Conservation (phyloP, 2,329 filamentous ascomycete genomes). For the Talaromyces sp. region DNA sequence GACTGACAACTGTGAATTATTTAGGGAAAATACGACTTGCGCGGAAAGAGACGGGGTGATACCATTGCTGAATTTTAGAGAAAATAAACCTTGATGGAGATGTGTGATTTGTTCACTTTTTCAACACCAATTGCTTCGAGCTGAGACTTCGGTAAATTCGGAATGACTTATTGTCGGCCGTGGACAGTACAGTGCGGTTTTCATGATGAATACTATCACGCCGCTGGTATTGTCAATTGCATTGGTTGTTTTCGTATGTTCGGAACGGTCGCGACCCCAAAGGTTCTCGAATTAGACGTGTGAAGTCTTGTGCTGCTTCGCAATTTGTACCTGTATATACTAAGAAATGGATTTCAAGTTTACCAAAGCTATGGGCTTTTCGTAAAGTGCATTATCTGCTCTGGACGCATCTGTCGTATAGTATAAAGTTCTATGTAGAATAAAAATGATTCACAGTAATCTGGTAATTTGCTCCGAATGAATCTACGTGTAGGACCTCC, state of each 20-base stretch:
- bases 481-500: no score
- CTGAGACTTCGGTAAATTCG: neutral
- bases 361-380: neutral
- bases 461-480: neutral
- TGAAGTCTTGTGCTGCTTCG: neutral
- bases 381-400: neutral
- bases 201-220: neutral
- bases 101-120: neutral
- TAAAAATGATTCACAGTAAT: no score
- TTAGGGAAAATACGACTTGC: constrained; percentile 80
- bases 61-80: constrained; percentile 71
- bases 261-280: neutral
- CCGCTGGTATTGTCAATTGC: neutral
- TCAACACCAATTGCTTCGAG: neutral
- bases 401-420: neutral
- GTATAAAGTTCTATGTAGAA: no score
- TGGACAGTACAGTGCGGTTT: neutral
- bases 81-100: neutral
- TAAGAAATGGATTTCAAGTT: neutral
- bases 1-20: constrained; percentile 18
- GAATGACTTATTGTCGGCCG: neutral
- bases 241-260: constrained; percentile 11
- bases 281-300: neutral
- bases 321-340: constrained; percentile 12
- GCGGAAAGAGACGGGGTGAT: constrained; percentile 86